phyloP scores from a whole-genome alignment of 768 basidiomycete species.

The Rubroboletus pulcherrimus region DNA sequence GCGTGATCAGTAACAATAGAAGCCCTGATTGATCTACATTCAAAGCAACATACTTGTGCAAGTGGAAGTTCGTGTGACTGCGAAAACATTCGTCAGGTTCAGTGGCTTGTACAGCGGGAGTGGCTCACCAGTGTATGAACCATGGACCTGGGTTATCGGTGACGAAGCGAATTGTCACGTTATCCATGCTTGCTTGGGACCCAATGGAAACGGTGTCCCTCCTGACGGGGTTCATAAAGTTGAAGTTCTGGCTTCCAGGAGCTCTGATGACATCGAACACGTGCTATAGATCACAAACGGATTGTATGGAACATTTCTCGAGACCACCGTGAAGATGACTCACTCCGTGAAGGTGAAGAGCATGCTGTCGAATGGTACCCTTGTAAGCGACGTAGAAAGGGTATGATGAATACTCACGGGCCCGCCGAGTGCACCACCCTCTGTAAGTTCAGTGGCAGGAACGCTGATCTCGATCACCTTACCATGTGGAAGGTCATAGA shows the following conservation, averaged over 20 bases:
- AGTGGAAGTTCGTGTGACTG: conserved; percentile 25
- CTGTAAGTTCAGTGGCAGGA: conserved; percentile 10
- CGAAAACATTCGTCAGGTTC: not conserved
- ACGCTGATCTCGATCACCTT: conserved; percentile 19
- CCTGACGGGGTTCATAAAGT: conserved; percentile 48
- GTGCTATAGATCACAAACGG: conserved; percentile 28
- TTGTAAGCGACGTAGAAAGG: not conserved
- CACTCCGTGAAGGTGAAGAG: conserved; percentile 24
- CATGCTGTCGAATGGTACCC: conserved; percentile 7
- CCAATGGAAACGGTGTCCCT: conserved; percentile 46
- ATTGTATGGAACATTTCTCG: not conserved
- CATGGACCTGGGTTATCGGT: conserved; percentile 54
- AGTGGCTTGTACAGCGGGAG: not conserved
- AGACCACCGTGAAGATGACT: not conserved
- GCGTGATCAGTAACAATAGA: not conserved
- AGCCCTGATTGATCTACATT: not conserved
- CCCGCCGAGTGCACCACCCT: conserved; percentile 30
- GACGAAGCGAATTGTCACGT: conserved; percentile 55
- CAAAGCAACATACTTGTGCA: conserved; percentile 13
- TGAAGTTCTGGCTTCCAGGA: conserved; percentile 36
- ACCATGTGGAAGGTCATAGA: conserved; percentile 14
- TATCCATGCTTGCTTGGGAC: conserved; percentile 30
- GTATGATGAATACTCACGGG: conserved; percentile 16
- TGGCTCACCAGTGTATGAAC: conserved; percentile 21
- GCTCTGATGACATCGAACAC: conserved; percentile 40